A percentile compares a stretch with the other conserved stretches of the same genome.
These are phyloP conservation scores for Capsicum pubescens DNA, from an alignment of 257 asterid species.

Conservation along the genomic window DNA sequence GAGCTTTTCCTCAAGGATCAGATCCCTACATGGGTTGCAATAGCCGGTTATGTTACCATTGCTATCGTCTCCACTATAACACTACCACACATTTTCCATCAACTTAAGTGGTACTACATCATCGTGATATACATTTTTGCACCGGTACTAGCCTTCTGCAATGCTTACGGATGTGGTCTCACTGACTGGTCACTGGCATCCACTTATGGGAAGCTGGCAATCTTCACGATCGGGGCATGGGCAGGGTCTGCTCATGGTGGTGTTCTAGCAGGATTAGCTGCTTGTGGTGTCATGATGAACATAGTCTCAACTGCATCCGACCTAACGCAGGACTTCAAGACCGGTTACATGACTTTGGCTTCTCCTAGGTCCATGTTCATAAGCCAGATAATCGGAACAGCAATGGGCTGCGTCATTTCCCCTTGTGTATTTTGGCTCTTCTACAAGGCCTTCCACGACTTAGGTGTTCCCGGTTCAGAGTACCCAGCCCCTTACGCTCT, in stretches of 20 bases:
- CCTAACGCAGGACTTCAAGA: conserved; percentile 71
- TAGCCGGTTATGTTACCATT: conserved; percentile 50
- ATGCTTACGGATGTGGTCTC: conserved; percentile 66
- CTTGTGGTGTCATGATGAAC: conserved; percentile 74
- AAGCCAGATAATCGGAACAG: conserved; percentile 75
- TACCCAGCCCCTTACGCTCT: conserved; percentile 69
- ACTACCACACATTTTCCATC: conserved; percentile 64
- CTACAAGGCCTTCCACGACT: conserved; percentile 58
- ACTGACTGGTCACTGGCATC: conserved; percentile 77
- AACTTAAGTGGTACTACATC: conserved; percentile 63
- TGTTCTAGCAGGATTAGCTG: conserved; percentile 65
- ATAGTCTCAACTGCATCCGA: conserved; percentile 68
- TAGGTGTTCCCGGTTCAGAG: conserved; percentile 51
- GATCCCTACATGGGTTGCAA: conserved; percentile 55
- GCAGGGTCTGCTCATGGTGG: conserved; percentile 63
- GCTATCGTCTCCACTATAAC: conserved; percentile 50
- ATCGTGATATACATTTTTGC: conserved; percentile 59
- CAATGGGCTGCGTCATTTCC: conserved; percentile 65
- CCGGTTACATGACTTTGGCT: conserved; percentile 68
- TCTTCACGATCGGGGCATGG: conserved; percentile 72
- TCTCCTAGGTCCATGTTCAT: conserved; percentile 77
- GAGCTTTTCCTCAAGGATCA: conserved; percentile 61
- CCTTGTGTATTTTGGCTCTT: conserved; percentile 73
- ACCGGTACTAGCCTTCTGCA: conserved; percentile 67
- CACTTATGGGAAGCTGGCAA: conserved; percentile 65